Evolutionary conservation across 805 yeast genomes (phyloP).

Genomic region (Kluyveromyces dobzhanskii): DNA sequence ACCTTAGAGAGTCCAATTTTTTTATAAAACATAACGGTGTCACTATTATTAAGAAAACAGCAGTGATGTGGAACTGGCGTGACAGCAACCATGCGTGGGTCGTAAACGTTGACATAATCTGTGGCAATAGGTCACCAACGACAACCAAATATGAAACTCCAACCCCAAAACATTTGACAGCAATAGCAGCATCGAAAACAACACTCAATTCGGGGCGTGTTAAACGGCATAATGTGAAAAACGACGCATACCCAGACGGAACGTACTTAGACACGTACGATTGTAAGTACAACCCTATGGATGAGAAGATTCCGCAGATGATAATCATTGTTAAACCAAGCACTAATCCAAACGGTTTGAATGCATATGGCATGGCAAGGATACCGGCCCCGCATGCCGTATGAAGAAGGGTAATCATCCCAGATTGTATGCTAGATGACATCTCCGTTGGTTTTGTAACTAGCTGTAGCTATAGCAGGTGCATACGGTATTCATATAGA

Average conservation of each 20-base stretch:
- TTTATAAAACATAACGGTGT: constrained; percentile 59
- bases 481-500: too few relatives aligned
- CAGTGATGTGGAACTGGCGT: constrained; percentile 54
- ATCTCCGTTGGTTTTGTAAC: too few relatives aligned
- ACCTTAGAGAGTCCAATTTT: constrained; percentile 72
- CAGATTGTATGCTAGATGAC: constrained; percentile 24
- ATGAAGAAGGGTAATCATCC: constrained; percentile 27
- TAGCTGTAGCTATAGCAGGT: too few relatives aligned
- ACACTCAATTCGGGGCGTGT: constrained; percentile 56
- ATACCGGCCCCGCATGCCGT: constrained; percentile 52
- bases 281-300: constrained; percentile 51
- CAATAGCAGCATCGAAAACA: constrained; percentile 59
- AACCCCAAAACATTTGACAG: constrained; percentile 65
- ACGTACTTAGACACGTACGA: constrained; percentile 48
- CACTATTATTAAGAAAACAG: constrained; percentile 40
- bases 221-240: constrained; percentile 51
- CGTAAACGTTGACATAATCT: constrained; percentile 31
- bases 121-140: constrained; percentile 65
- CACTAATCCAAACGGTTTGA: constrained; percentile 31
- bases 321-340: constrained; percentile 19
- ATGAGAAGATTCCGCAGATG: constrained; percentile 23
- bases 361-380: constrained; percentile 67
- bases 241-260: constrained; percentile 48
- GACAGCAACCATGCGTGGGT: constrained; percentile 30
- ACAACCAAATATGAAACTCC: constrained; percentile 60